Conservation (phyloP, 2,329 filamentous ascomycete species). For the Calonectria leucothoes region DNA sequence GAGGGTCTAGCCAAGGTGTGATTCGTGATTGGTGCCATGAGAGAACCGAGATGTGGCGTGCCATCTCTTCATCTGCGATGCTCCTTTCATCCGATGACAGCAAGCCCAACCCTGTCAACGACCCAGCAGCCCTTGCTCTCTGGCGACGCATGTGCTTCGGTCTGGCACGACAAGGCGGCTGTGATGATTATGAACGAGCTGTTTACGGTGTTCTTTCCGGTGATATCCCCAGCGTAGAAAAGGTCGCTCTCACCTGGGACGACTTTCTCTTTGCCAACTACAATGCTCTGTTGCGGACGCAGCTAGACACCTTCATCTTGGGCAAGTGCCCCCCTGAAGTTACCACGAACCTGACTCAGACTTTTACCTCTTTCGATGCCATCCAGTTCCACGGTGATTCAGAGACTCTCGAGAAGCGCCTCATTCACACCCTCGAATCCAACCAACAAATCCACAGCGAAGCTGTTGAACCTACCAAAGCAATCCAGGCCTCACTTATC, state of each 20-base stretch:
- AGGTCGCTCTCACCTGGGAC: slow-evolving; percentile 83
- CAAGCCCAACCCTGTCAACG: slow-evolving; percentile 49
- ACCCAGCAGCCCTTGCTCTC: slow-evolving; percentile 64
- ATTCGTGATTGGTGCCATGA: slow-evolving; percentile 90
- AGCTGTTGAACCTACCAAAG: slow-evolving; percentile 75
- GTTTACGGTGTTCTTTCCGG: slow-evolving; percentile 93
- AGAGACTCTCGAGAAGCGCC: slow-evolving; percentile 62
- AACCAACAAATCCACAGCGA: slow-evolving; percentile 67
- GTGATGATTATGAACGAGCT: slow-evolving; percentile 84
- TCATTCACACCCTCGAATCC: slow-evolving; percentile 71
- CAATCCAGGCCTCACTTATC: slow-evolving; percentile 81
- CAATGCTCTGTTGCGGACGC: slow-evolving; percentile 83
- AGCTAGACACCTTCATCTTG: slow-evolving; percentile 80
- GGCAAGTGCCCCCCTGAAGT: slow-evolving; percentile 64
- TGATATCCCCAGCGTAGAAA: slow-evolving; percentile 81
- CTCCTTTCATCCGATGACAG: slow-evolving; percentile 65
- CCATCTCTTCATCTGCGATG: slow-evolving; percentile 81
- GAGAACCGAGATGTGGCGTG: slow-evolving; percentile 89
- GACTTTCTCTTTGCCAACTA: slow-evolving; percentile 90
- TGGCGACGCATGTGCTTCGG: slow-evolving; percentile 85
- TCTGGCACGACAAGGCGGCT: slow-evolving; percentile 74
- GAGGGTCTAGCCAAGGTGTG: slow-evolving; percentile 79
- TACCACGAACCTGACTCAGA: slow-evolving; percentile 65
- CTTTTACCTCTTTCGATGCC: slow-evolving; percentile 73
- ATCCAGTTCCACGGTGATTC: slow-evolving; percentile 71